Conservation (phyloP, 306 rosid species). For the Pueraria montana region DNA sequence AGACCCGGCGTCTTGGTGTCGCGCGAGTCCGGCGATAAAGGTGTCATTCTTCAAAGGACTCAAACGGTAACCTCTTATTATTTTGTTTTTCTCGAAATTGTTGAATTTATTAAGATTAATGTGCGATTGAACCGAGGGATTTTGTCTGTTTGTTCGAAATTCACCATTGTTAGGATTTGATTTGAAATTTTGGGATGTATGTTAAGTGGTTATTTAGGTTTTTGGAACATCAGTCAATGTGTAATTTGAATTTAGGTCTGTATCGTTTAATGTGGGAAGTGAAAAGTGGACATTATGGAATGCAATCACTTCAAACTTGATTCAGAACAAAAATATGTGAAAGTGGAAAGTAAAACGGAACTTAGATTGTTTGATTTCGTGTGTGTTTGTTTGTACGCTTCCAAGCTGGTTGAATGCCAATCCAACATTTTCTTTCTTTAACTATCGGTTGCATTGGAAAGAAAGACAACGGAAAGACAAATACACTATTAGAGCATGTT, state of each 20-base stretch:
- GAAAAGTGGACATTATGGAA: background rate
- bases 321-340: slow-evolving; percentile 1
- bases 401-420: background rate
- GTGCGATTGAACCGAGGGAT: background rate
- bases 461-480: background rate
- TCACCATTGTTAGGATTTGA: background rate
- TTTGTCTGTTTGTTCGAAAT: background rate
- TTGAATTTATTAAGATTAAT: background rate
- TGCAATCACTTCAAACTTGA: slow-evolving; percentile 11
- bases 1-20: slow-evolving; percentile 63
- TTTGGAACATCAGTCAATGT: background rate
- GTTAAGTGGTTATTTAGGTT: background rate
- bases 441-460: background rate
- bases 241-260: slow-evolving; percentile 15
- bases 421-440: background rate
- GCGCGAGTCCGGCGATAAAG: slow-evolving; percentile 75
- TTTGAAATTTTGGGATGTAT: background rate
- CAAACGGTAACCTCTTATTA: slow-evolving; percentile 62
- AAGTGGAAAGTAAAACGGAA: background rate
- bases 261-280: background rate
- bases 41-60: slow-evolving; percentile 74
- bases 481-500: background rate
- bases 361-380: background rate
- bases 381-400: background rate
- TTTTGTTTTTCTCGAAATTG: background rate